Conservation (phyloP, 2,329 filamentous ascomycete genomes). For the Ciborinia camelliae region DNA sequence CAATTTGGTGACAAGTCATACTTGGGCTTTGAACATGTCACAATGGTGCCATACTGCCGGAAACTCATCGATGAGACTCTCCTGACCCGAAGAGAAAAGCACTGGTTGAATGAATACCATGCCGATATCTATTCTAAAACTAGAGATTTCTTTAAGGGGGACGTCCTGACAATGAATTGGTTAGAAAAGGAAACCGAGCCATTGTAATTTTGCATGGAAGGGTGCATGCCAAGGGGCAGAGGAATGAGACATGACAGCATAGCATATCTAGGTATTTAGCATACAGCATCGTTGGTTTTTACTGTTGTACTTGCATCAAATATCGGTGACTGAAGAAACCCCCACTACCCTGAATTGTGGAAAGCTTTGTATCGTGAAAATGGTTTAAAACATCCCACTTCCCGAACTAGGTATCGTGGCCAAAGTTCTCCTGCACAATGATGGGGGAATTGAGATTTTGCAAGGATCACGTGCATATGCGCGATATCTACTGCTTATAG, state of each 20-base stretch:
- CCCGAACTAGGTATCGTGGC: slow-evolving; percentile 1
- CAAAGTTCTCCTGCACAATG: slow-evolving; percentile 12
- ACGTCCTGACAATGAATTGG: slow-evolving; percentile 72
- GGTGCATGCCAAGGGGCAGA: not conserved
- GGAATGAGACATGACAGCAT: slow-evolving; percentile 5
- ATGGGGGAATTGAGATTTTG: not conserved
- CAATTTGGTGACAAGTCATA: slow-evolving; percentile 92
- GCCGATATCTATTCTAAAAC: slow-evolving; percentile 79
- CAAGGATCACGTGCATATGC: slow-evolving; percentile 2
- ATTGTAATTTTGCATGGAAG: slow-evolving; percentile 5
- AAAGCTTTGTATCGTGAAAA: slow-evolving; percentile 9
- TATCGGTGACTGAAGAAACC: not conserved
- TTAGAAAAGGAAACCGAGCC: slow-evolving; percentile 80
- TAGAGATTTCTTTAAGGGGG: slow-evolving; percentile 68
- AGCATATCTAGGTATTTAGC: not conserved
- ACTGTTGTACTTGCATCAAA: slow-evolving; percentile 11
- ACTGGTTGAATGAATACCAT: slow-evolving; percentile 87
- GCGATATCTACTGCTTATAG: not conserved
- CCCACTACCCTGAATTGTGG: slow-evolving; percentile 5
- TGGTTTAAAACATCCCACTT: slow-evolving; percentile 15
- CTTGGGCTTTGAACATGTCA: slow-evolving; percentile 93
- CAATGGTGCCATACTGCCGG: slow-evolving; percentile 91
- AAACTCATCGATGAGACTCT: slow-evolving; percentile 77
- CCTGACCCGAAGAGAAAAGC: slow-evolving; percentile 69
- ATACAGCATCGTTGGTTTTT: not conserved